A percentile compares a stretch with the other conserved stretches of the same genome.
phyloP scores from a whole-genome alignment of 1,284 basidiomycete species.

The Ceratobasidium sp. region DNA sequence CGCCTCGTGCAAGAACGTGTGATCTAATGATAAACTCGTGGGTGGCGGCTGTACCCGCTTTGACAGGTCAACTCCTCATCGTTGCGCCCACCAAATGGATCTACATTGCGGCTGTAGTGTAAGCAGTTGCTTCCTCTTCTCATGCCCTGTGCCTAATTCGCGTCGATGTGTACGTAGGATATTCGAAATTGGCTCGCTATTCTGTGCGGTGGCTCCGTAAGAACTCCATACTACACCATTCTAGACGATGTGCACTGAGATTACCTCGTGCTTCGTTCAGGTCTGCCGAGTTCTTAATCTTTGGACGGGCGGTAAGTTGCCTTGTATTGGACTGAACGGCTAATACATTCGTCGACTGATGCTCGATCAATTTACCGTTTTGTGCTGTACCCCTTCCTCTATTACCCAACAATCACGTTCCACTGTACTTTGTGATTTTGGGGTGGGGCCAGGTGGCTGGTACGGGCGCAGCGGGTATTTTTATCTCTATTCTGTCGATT shows the following conservation, averaged over 20 bases:
- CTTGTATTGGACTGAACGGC: conserved; percentile 6
- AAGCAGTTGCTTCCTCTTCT: conserved; percentile 52
- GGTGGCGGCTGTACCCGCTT: not conserved
- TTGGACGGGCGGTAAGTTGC: conserved; percentile 58
- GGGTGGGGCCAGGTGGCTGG: conserved; percentile 49
- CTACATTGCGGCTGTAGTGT: conserved; percentile 58
- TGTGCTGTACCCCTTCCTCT: not conserved
- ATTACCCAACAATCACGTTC: not conserved
- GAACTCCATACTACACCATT: conserved; percentile 43
- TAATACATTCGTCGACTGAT: not conserved
- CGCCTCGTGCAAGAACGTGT: not conserved
- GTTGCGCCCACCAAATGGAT: conserved; percentile 58
- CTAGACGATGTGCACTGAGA: conserved; percentile 36
- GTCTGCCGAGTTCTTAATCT: conserved; percentile 55
- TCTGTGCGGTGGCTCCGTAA: conserved; percentile 61
- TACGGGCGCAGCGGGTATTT: conserved; percentile 54
- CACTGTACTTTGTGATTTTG: not conserved
- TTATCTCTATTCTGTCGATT: conserved; percentile 53
- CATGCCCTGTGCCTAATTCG: conserved; percentile 43
- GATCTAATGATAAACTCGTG: not conserved
- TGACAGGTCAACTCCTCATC: conserved; percentile 55
- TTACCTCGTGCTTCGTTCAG: conserved; percentile 22
- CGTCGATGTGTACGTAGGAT: conserved; percentile 41
- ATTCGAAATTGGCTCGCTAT: conserved; percentile 59
- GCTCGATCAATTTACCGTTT: not conserved